Percentiles rank a stretch among this genome's conserved stretches.
These are phyloP conservation scores for Chrysosphaeria jannelii DNA, from an alignment of 2,329 filamentous ascomycete species.

Conservation along the genomic window DNA sequence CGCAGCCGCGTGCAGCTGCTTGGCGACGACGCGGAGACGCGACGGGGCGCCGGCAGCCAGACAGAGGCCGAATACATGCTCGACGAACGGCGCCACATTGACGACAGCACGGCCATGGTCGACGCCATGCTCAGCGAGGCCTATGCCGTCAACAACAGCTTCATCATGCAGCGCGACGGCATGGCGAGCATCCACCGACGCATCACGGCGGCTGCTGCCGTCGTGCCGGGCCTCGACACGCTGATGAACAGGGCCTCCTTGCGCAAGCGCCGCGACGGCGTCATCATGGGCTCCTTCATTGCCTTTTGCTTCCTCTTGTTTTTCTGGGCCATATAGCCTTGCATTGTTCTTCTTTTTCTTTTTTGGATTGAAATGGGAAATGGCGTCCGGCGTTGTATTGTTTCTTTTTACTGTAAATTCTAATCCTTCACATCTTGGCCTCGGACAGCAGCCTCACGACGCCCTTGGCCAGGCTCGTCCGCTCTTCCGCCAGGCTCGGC, in stretches of 20 bases:
- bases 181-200: slow-evolving; percentile 67
- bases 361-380: not conserved
- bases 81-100: slow-evolving; percentile 56
- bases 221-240: slow-evolving; percentile 77
- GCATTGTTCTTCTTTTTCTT: not conserved
- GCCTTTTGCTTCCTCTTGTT: slow-evolving; percentile 74
- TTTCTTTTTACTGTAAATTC: not conserved
- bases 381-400: not conserved
- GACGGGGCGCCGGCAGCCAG: slow-evolving; percentile 22
- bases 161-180: slow-evolving; percentile 62
- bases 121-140: slow-evolving; percentile 83
- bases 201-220: slow-evolving; percentile 66
- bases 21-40: slow-evolving; percentile 46
- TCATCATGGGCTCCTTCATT: slow-evolving; percentile 78
- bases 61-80: slow-evolving; percentile 95
- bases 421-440: slow-evolving; percentile 1
- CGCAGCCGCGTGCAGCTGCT: too few species aligned
- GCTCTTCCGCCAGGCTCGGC: slow-evolving; percentile 31
- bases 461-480: slow-evolving; percentile 32
- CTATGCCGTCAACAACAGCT: slow-evolving; percentile 86
- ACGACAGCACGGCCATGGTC: slow-evolving; percentile 67
- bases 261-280: slow-evolving; percentile 79
- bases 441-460: slow-evolving; percentile 24
- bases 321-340: slow-evolving; percentile 35
- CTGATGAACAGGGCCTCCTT: slow-evolving; percentile 78